phyloP scores from a whole-genome alignment of 192 early-diverging fungal species.

The Gonapodya sp. region DNA sequence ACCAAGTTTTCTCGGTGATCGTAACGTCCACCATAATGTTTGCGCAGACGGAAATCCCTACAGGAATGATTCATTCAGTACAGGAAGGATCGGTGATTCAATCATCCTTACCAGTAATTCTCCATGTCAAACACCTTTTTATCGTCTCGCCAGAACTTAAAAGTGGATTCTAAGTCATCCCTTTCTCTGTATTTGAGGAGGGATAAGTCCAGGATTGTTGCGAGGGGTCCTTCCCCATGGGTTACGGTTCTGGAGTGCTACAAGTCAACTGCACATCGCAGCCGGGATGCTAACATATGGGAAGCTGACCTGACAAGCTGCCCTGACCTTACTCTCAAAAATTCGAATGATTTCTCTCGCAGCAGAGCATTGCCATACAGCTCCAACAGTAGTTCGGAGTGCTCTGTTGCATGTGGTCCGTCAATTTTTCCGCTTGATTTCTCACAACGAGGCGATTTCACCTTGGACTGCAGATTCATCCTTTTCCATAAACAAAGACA shows the following conservation, averaged over 20 bases:
- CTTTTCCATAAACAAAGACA: constrained; percentile 26
- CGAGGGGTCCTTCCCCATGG: constrained; percentile 23
- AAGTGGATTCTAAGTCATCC: constrained; percentile 46
- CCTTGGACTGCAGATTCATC: constrained; percentile 11
- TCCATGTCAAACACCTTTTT: constrained; percentile 25
- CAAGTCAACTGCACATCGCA: not conserved
- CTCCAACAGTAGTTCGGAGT: constrained; percentile 37
- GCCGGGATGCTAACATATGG: not conserved
- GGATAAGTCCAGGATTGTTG: constrained; percentile 29
- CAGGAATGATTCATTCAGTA: not conserved
- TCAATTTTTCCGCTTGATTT: no score
- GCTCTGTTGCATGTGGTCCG: no score
- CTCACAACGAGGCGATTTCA: no score
- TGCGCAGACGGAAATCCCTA: constrained; percentile 32
- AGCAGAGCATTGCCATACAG: constrained; percentile 39
- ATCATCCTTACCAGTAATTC: constrained; percentile 17
- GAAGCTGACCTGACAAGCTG: constrained; percentile 25
- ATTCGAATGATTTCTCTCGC: constrained; percentile 26
- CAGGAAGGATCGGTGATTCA: not conserved
- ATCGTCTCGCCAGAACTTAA: constrained; percentile 42
- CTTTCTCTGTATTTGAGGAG: constrained; percentile 36
- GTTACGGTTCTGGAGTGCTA: constrained; percentile 22
- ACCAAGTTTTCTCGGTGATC: constrained; percentile 37
- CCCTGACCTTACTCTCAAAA: constrained; percentile 16
- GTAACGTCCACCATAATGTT: constrained; percentile 27